Evolutionary conservation across 441 rosid genomes (phyloP).

Genomic region (Jatropha podagrica): DNA sequence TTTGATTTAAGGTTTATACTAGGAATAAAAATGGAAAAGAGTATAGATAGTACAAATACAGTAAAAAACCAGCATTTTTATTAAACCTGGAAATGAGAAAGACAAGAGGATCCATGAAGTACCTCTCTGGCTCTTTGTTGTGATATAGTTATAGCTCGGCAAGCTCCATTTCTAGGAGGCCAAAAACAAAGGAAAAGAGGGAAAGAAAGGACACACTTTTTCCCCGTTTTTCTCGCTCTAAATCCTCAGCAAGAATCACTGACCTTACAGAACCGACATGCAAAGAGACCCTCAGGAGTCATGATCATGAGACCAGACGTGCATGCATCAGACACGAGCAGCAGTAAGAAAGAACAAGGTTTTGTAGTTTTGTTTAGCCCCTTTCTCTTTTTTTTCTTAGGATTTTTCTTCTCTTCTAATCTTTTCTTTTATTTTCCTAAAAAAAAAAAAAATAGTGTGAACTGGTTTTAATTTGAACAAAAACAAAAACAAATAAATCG

Average conservation of each 20-base stretch:
- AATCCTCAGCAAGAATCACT: slow-evolving; percentile 28
- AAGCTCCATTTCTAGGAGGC: slow-evolving; percentile 33
- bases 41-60: slow-evolving; percentile 8
- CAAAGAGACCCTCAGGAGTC: slow-evolving; percentile 30
- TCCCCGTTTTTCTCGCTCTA: slow-evolving; percentile 34
- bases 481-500: slow-evolving; percentile 2
- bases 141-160: slow-evolving; percentile 17
- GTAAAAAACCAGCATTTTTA: slow-evolving; percentile 20
- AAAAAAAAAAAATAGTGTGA: background rate
- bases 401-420: too few relatives aligned
- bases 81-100: slow-evolving; percentile 27
- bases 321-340: slow-evolving; percentile 31
- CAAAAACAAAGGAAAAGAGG: background rate
- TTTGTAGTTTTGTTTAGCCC: slow-evolving; percentile 21
- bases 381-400: background rate
- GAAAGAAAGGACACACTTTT: slow-evolving; percentile 18
- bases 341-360: slow-evolving; percentile 14
- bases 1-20: background rate
- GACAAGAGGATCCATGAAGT: slow-evolving; percentile 26
- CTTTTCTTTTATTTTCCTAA: background rate
- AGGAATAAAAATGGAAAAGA: slow-evolving; percentile 21
- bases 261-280: slow-evolving; percentile 29
- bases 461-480: background rate
- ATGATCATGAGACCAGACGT: slow-evolving; percentile 38
- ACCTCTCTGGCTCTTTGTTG: background rate